phyloP scores from a whole-genome alignment of 75 land plant species.

The Selaginella tamariscina region DNA sequence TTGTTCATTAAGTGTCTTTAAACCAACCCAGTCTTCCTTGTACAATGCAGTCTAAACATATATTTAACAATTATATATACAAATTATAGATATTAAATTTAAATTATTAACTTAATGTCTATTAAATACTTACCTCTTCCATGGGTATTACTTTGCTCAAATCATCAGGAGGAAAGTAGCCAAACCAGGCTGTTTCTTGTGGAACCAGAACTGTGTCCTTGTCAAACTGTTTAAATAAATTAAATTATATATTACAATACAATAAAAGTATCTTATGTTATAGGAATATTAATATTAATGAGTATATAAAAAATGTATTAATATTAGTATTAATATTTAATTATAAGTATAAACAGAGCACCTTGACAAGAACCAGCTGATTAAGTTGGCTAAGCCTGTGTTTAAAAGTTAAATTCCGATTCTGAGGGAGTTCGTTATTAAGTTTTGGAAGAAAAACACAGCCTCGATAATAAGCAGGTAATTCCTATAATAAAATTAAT shows the following conservation, averaged over 20 bases:
- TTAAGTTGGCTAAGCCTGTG: slow-evolving; percentile 61
- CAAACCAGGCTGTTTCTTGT: slow-evolving; percentile 86
- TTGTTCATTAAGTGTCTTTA: slow-evolving; percentile 54
- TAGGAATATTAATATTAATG: no score
- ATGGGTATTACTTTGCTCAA: slow-evolving; percentile 42
- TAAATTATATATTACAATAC: slow-evolving; percentile 8
- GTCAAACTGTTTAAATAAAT: slow-evolving; percentile 44
- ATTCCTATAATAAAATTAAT: slow-evolving; percentile 42
- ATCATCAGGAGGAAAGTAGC: slow-evolving; percentile 62
- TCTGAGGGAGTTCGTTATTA: slow-evolving; percentile 62
- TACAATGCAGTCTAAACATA: slow-evolving; percentile 59
- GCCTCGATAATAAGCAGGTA: slow-evolving; percentile 44
- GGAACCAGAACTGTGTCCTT: slow-evolving; percentile 72
- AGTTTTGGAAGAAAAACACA: slow-evolving; percentile 88
- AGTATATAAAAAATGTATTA: no score
- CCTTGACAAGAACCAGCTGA: slow-evolving; percentile 76
- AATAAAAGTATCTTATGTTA: no score
- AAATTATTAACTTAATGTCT: background rate
- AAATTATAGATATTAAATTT: no score
- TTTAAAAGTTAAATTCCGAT: slow-evolving; percentile 65
- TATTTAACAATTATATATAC: no score
- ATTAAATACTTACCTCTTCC: slow-evolving; percentile 39
- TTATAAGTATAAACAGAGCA: slow-evolving; percentile 23
- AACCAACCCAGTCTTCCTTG: slow-evolving; percentile 81
- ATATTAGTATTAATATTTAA: no score